Evolutionary conservation across 2,329 filamentous ascomycete species (phyloP), one percentile per base, ranked within the genome.

Genomic region (Colletotrichum chrysophilum): DNA sequence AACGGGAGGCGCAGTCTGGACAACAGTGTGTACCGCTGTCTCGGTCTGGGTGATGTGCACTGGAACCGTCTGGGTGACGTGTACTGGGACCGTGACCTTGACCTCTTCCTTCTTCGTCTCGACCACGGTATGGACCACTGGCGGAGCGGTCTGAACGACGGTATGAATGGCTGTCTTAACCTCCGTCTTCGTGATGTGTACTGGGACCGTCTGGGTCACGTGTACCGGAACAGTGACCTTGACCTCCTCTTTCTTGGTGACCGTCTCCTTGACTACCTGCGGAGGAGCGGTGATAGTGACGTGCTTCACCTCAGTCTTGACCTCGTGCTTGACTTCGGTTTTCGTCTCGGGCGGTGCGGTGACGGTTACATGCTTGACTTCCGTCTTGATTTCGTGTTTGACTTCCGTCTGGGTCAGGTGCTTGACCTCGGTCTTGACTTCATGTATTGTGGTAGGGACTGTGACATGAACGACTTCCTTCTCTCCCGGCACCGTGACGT

Each of bases 391-490:
- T 69, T 70, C 67, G 32, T 58, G 55, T 10, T 58, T 58, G 55
- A 58, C 55, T 58, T 58, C 55, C 55, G 58, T 61, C 67, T 69
- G 21, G 43, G 61, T 55, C 18, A n/a, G 12, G 12, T 48, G 43
- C 30, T 58, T 65, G 8, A 67, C 62, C 28, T 72, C 36, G 4
- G 66, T 76, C 66, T 73, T 43, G 36, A 74, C 60, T 5, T 76
- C 55, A 43, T 62, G 69, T 14, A 75, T n/a, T 26, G 60, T 71
- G 12, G 61, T 71, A 16, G 60, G 68, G 24, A 74, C 65, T 14
- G 69, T 76, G 26, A 76, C 71, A 28, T 76, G 75, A 1, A 77
- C 70, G 0, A 66, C 72, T 30, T 76, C 36, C 21, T 61, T 73
- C 32, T 66, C 67, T 30, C 70, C 70, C 1, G 70, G 60, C 14